A percentile compares a stretch with the other conserved stretches of the same genome.
Evolutionary conservation across 2,329 filamentous ascomycete species (phyloP).

Genomic region (Aureobasidium sp.): DNA sequence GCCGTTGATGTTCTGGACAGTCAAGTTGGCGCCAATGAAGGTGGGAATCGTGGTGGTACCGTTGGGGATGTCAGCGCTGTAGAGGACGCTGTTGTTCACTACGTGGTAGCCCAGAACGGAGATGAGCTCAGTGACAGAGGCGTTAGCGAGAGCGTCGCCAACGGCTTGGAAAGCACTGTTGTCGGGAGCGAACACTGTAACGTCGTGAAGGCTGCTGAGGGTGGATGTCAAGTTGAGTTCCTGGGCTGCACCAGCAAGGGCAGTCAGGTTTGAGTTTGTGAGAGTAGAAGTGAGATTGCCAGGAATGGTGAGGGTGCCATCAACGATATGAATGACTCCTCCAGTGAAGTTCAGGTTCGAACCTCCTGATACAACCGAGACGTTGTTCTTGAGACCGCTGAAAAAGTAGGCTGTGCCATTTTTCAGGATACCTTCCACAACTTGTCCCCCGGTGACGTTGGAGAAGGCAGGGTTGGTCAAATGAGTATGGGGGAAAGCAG

Average conservation of each 20-base stretch:
- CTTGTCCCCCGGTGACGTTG: constrained; percentile 53
- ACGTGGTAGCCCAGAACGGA: constrained; percentile 57
- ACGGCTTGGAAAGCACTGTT: constrained; percentile 53
- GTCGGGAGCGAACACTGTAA: constrained; percentile 58
- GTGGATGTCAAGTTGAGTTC: constrained; percentile 31
- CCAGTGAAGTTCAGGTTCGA: constrained; percentile 38
- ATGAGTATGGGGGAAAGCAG: constrained; percentile 38
- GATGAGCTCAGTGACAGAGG: constrained; percentile 41
- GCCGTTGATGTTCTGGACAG: constrained; percentile 29
- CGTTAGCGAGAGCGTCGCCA: constrained; percentile 41
- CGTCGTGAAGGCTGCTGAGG: constrained; percentile 35
- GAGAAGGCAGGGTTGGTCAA: constrained; percentile 45
- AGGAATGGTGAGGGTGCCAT: constrained; percentile 35
- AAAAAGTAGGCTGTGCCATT: constrained; percentile 41
- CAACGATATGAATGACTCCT: constrained; percentile 40
- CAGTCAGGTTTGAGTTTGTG: constrained; percentile 28
- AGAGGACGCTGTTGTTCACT: constrained; percentile 46
- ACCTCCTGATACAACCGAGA: constrained; percentile 34
- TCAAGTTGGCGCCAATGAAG: constrained; percentile 30
- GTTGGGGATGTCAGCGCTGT: constrained; percentile 24
- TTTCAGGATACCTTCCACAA: constrained; percentile 37
- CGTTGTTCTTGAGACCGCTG: constrained; percentile 43
- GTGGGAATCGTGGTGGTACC: constrained; percentile 23
- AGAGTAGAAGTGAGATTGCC: constrained; percentile 24
- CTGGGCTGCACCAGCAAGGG: constrained; percentile 32